A percentile compares a stretch with the other conserved stretches of the same genome.
Evolutionary conservation across 306 rosid species (phyloP).

Genomic region (Dryas alaskensis): DNA sequence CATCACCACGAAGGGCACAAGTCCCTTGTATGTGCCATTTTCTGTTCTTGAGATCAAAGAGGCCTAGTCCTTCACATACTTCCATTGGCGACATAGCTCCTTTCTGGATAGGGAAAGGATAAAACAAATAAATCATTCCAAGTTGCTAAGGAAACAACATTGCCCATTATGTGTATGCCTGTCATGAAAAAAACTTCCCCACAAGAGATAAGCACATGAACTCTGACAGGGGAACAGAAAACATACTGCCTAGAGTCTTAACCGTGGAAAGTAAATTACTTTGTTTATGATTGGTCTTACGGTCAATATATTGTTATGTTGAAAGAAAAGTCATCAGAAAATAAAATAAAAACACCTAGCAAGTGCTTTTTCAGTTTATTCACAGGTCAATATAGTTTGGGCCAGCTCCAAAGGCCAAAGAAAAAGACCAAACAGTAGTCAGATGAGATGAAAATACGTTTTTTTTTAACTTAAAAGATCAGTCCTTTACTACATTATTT

Average conservation of each 20-base stretch:
- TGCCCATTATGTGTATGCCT: not conserved
- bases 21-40: conserved; percentile 99
- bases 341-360: not conserved
- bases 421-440: not conserved
- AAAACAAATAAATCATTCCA: not conserved
- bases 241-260: not conserved
- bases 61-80: conserved; percentile 93
- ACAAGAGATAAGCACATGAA: not conserved
- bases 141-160: not conserved
- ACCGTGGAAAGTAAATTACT: not conserved
- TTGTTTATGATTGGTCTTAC: not conserved
- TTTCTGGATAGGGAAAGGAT: conserved; percentile 38
- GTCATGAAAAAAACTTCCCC: not conserved
- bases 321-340: not conserved
- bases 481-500: not conserved
- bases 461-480: not conserved
- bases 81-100: conserved; percentile 96
- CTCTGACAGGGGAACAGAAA: not conserved
- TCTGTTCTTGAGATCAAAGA: conserved; percentile 82
- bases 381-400: not conserved
- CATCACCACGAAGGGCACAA: conserved; percentile 86
- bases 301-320: not conserved
- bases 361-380: not conserved
- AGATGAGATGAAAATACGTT: not conserved
- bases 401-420: not conserved